phyloP scores from a whole-genome alignment of 2,329 filamentous ascomycete species.

The Phaeosphaeria sp. region DNA sequence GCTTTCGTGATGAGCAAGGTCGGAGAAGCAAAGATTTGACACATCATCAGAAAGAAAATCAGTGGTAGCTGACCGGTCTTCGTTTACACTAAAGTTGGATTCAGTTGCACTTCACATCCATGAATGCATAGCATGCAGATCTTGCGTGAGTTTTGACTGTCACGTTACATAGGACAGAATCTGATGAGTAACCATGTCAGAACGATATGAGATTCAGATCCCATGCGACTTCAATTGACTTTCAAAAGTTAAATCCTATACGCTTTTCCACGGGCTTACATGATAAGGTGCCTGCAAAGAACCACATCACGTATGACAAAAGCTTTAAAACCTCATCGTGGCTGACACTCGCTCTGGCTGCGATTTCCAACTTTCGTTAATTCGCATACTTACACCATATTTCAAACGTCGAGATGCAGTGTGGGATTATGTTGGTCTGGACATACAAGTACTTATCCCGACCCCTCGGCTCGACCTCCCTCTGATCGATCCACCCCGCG shows the following conservation, averaged over 20 bases:
- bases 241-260: background rate
- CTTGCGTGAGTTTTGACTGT: too few species aligned
- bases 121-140: too few species aligned
- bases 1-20: slow-evolving; percentile 28
- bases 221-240: background rate
- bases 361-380: too few species aligned
- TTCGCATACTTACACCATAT: background rate
- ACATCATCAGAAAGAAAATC: background rate
- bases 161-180: too few species aligned
- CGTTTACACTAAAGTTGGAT: too few species aligned
- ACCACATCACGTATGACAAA: background rate
- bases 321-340: background rate
- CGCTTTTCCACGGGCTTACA: background rate
- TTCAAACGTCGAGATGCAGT: background rate
- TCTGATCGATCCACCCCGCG: background rate
- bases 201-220: too few species aligned
- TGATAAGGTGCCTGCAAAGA: background rate
- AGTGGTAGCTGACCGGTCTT: too few species aligned
- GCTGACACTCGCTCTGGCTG: background rate
- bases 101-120: too few species aligned
- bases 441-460: too few species aligned
- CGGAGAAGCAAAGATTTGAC: slow-evolving; percentile 10
- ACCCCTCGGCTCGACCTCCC: background rate
- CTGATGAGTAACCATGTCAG: too few species aligned
- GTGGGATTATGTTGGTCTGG: too few species aligned